phyloP scores from a whole-genome alignment of 2,329 filamentous ascomycete species.

The Ophiosphaerella korrae region DNA sequence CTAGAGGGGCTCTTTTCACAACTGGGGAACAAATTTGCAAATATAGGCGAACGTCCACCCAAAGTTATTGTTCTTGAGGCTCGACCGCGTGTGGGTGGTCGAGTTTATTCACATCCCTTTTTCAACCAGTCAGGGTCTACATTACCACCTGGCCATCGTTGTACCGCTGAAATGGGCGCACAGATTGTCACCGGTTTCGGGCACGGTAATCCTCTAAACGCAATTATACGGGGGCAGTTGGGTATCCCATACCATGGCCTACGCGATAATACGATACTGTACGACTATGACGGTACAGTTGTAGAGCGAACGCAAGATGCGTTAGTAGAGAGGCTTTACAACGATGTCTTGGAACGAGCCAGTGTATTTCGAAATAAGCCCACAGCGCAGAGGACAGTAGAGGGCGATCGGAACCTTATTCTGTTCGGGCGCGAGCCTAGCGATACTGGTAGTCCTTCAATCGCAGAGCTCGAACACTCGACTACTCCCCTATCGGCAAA shows the following conservation, averaged over 20 bases:
- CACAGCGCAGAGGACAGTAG: constrained; percentile 70
- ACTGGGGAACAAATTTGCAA: constrained; percentile 70
- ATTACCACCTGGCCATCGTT: constrained; percentile 61
- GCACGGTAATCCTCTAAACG: constrained; percentile 89
- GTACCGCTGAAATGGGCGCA: constrained; percentile 94
- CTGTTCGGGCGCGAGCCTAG: constrained; percentile 78
- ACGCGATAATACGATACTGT: constrained; percentile 80
- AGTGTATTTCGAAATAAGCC: constrained; percentile 87
- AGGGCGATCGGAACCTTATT: constrained; percentile 82
- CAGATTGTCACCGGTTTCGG: constrained; percentile 99
- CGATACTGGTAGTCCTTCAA: constrained; percentile 63
- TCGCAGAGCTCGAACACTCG: constrained; percentile 74
- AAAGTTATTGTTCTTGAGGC: constrained; percentile 84
- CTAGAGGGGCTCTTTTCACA: constrained; percentile 85
- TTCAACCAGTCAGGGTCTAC: constrained; percentile 62
- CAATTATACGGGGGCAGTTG: constrained; percentile 87
- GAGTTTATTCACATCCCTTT: constrained; percentile 84
- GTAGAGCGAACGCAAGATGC: constrained; percentile 80
- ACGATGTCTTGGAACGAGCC: constrained; percentile 89
- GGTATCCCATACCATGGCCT: constrained; percentile 84
- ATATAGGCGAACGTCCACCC: constrained; percentile 70
- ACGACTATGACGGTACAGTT: constrained; percentile 78
- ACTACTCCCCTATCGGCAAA: constrained; percentile 56
- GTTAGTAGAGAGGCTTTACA: constrained; percentile 89
- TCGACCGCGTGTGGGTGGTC: constrained; percentile 82